phyloP scores from a whole-genome alignment of 768 basidiomycete species.

The Tulasnella sp. region DNA sequence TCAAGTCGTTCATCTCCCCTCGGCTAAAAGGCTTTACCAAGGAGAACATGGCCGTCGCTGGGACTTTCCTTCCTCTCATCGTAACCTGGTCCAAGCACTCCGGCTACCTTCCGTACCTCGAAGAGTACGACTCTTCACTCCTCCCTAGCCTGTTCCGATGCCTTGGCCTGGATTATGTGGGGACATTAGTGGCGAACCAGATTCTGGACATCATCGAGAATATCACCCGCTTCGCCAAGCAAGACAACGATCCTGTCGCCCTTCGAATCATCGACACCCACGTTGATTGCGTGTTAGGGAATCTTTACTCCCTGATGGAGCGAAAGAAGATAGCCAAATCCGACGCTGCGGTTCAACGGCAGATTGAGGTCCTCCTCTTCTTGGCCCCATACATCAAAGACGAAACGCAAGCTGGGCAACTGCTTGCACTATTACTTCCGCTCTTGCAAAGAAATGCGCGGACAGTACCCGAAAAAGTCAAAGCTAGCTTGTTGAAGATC shows the following conservation, averaged over 20 bases:
- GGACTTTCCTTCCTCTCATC: conserved; percentile 82
- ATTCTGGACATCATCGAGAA: conserved; percentile 83
- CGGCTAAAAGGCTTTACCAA: conserved; percentile 67
- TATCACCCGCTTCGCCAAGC: conserved; percentile 52
- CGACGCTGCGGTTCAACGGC: conserved; percentile 70
- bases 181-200: conserved; percentile 72
- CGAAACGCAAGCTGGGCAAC: conserved; percentile 63
- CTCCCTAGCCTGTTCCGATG: conserved; percentile 80
- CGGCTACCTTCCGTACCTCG: conserved; percentile 60
- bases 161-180: conserved; percentile 77
- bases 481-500: conserved; percentile 74
- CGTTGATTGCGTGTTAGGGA: conserved; percentile 55
- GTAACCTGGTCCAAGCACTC: conserved; percentile 64
- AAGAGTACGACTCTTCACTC: conserved; percentile 61
- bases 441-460: conserved; percentile 73
- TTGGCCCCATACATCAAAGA: conserved; percentile 72
- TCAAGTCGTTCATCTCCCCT: conserved; percentile 72
- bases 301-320: conserved; percentile 64
- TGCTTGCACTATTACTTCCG: conserved; percentile 71
- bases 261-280: conserved; percentile 25
- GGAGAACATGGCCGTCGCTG: conserved; percentile 91
- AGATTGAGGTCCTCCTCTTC: conserved; percentile 74
- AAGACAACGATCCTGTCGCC: conserved; percentile 50
- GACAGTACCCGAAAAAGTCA: conserved; percentile 78
- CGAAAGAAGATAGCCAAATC: conserved; percentile 72